phyloP scores from a whole-genome alignment of 306 rosid genomes.

The Dalbergia cochinchinensis region DNA sequence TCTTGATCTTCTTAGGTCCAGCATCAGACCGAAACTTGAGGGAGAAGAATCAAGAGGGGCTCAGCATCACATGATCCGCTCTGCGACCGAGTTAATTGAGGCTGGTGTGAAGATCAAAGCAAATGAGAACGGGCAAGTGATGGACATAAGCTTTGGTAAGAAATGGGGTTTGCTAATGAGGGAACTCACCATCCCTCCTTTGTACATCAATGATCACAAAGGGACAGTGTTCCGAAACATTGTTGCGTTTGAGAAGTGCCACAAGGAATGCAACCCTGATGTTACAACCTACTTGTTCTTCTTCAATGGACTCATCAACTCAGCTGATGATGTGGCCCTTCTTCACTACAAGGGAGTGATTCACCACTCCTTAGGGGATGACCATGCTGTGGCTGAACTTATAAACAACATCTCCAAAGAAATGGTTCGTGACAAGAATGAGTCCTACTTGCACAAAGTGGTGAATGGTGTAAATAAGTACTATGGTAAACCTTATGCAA shows the following conservation, averaged over 20 bases:
- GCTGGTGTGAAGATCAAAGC: constrained; percentile 53
- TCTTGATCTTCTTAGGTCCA: constrained; percentile 53
- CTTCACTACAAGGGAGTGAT: constrained; percentile 54
- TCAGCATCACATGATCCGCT: constrained; percentile 39
- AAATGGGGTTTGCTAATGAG: not conserved
- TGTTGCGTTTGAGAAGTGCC: constrained; percentile 59
- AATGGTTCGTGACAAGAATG: constrained; percentile 33
- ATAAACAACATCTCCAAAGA: constrained; percentile 52
- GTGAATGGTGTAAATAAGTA: constrained; percentile 43
- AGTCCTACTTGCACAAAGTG: constrained; percentile 50
- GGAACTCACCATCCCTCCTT: constrained; percentile 47
- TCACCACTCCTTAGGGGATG: constrained; percentile 53
- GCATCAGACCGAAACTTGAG: constrained; percentile 26
- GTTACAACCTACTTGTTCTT: constrained; percentile 59
- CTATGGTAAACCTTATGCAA: not conserved
- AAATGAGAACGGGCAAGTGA: not conserved
- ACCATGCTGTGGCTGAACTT: constrained; percentile 43
- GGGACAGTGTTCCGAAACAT: constrained; percentile 60
- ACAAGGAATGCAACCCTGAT: constrained; percentile 49
- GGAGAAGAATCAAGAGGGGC: not conserved
- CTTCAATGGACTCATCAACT: constrained; percentile 56
- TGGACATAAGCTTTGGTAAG: not conserved
- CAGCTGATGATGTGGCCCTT: constrained; percentile 47
- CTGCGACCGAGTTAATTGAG: constrained; percentile 45
- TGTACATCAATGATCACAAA: constrained; percentile 53